phyloP scores from a whole-genome alignment of 2,329 filamentous ascomycete species.

The Thermothelomyces thermophilus region DNA sequence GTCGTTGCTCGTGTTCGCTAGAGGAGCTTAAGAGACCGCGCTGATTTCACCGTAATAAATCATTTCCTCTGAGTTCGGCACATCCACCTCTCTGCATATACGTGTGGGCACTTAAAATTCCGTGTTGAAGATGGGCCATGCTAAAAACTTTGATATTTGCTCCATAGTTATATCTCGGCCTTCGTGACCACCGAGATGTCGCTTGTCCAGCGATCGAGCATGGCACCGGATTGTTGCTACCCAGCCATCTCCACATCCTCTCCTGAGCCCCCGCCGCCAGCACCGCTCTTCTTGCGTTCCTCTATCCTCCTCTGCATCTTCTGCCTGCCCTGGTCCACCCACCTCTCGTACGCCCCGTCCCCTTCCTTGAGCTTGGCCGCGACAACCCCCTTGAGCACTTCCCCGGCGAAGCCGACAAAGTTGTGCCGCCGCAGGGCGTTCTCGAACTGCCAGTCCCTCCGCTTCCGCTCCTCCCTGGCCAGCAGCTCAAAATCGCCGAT shows the following conservation, averaged over 20 bases:
- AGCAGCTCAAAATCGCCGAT: conserved; percentile 76
- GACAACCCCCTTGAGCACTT: conserved; percentile 84
- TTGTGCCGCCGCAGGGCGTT: conserved; percentile 89
- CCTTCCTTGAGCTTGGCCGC: conserved; percentile 61
- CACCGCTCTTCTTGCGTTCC: conserved; percentile 27
- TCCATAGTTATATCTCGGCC: too few species aligned
- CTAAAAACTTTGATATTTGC: too few species aligned
- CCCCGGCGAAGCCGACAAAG: conserved; percentile 91
- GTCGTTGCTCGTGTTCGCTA: too few species aligned
- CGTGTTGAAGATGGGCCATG: too few species aligned
- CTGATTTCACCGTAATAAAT: too few species aligned
- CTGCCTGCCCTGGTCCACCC: conserved; percentile 56
- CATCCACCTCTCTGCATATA: too few species aligned
- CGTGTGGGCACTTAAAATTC: too few species aligned
- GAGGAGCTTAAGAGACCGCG: too few species aligned
- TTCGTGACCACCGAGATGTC: too few species aligned
- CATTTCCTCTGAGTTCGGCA: too few species aligned
- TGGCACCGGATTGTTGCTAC: conserved; percentile 7
- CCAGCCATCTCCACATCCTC: conserved; percentile 30
- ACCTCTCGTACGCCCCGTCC: conserved; percentile 59
- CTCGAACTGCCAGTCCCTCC: conserved; percentile 86
- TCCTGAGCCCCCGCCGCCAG: conserved; percentile 23
- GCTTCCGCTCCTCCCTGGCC: conserved; percentile 73
- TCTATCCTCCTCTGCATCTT: conserved; percentile 30
- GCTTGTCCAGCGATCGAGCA: too few species aligned